phyloP scores from a whole-genome alignment of 345 rosid species.

The Arabis hirsuta region DNA sequence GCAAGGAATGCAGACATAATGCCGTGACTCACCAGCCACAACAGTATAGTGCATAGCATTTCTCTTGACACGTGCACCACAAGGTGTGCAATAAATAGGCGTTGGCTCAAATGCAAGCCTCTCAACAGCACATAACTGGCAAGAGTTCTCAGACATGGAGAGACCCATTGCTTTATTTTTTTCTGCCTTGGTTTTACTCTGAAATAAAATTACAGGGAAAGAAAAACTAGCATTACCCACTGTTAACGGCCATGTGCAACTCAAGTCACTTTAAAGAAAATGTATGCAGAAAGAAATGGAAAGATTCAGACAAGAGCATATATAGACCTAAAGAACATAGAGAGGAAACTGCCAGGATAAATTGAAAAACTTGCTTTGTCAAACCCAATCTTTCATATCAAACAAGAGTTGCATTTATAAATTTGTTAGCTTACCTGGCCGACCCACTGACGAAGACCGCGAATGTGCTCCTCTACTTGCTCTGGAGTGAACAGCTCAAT shows the following conservation, averaged over 20 bases:
- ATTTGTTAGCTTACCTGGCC: constrained; percentile 69
- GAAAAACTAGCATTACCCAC: constrained; percentile 25
- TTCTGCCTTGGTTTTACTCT: constrained; percentile 97
- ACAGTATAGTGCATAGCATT: constrained; percentile 93
- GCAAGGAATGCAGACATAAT: constrained; percentile 93
- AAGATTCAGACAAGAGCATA: constrained; percentile 16
- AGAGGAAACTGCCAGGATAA: constrained; percentile 1
- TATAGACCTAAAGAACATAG: constrained; percentile 10
- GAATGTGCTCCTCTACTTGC: constrained; percentile 92
- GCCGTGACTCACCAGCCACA: constrained; percentile 88
- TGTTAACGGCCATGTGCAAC: constrained; percentile 13
- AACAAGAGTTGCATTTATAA: constrained; percentile 32
- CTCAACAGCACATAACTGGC: constrained; percentile 99
- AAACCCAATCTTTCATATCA: constrained; percentile 25
- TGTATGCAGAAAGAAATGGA: constrained; percentile 5
- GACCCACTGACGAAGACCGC: constrained; percentile 96
- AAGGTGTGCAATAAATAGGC: constrained; percentile 90
- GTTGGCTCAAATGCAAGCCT: constrained; percentile 99
- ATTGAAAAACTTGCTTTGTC: constrained; percentile 21
- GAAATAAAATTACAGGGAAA: constrained; percentile 36
- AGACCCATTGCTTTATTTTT: constrained; percentile 98
- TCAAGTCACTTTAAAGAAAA: background rate
- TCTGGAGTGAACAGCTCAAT: constrained; percentile 96
- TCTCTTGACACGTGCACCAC: constrained; percentile 97
- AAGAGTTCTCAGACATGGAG: constrained; percentile 94